Conservation (phyloP, 1,139 yeast genomes). For the Yarrowia galli region DNA sequence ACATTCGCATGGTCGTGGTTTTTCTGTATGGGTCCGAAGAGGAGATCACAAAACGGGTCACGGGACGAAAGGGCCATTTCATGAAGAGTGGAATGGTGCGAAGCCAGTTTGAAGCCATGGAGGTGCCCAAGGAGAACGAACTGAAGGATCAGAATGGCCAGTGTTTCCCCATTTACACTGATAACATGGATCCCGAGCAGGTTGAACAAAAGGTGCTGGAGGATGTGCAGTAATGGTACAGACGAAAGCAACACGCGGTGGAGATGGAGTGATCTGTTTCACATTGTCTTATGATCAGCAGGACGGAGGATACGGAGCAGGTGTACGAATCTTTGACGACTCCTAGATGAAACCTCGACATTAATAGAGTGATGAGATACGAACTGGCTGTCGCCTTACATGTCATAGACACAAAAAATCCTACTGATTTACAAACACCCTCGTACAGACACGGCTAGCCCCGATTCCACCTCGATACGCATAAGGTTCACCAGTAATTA, state of each 20-base stretch:
- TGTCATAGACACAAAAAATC: too few relatives aligned
- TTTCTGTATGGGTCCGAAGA: conserved; percentile 71
- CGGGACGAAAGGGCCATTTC: conserved; percentile 71
- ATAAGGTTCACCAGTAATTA: not conserved
- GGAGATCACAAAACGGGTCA: conserved; percentile 66
- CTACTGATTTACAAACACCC: too few relatives aligned
- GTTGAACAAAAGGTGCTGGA: not conserved
- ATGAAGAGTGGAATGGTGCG: conserved; percentile 87
- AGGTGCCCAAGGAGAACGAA: conserved; percentile 62
- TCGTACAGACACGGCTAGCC: not conserved
- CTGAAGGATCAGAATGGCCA: conserved; percentile 1
- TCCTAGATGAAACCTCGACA: not conserved
- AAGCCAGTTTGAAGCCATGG: conserved; percentile 77
- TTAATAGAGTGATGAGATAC: too few relatives aligned
- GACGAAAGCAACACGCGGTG: too few relatives aligned
- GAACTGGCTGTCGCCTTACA: too few relatives aligned
- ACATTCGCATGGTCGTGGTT: conserved; percentile 44
- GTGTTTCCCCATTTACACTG: conserved; percentile 24
- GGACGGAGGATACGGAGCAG: too few relatives aligned
- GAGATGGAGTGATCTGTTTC: too few relatives aligned
- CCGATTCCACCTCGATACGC: not conserved
- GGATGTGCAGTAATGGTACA: not conserved
- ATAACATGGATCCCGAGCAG: not conserved
- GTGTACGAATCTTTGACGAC: too few relatives aligned
- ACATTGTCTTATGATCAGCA: too few relatives aligned